Evolutionary conservation across 768 basidiomycete species (phyloP), one percentile per base, ranked within the genome.

Genomic region (Podaxis mareebaensis): DNA sequence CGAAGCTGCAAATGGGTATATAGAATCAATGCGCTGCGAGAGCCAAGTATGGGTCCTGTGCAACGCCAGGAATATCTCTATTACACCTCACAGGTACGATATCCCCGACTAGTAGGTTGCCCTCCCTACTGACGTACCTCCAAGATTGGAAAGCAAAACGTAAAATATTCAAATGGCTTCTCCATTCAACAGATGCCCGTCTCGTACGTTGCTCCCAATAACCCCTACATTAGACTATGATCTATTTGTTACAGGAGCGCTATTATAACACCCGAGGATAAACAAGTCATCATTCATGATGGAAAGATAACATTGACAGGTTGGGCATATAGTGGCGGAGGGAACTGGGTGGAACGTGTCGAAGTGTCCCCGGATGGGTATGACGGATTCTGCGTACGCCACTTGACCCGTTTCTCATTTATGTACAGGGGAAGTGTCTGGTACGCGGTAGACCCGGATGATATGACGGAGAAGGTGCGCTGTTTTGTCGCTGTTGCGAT

Each of bases 181-280:
- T 83, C 82, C 3, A 85, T 85, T 64, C 79, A 81, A 64, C 78
- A 82, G 57, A 85, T 85, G 83, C 84, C 83, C 2, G 84, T 85
- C 5, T 85, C 84, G 81, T 83, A 46, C 33, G 83, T 77, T 46
- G 4, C n/a, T 17, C 42, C n/a, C 44, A 46, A 0, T 22, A 20
- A 26, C 36, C 52, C 40, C 4, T 48, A 60, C 33, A 51, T 4
- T 12, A n/a, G 30, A 3, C 20, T 38, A 3, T 56, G n/a, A 20
- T n/a, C 15, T 12, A 3, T 24, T 52, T 30, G 11, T 39, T 61
- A 26, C 61, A 83, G 81, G 76, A 83, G 81, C 67, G 83, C 83
- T 1, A 82, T 84, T 26, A 75, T 84, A 15, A 72, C 65, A 38
- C 82, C 83, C 3, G 62, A 65, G 3, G 79, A 84, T 51, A 80